These are phyloP conservation scores for Moricandia moricandioides DNA, from an alignment of 345 rosid species.

Conservation along the genomic window DNA sequence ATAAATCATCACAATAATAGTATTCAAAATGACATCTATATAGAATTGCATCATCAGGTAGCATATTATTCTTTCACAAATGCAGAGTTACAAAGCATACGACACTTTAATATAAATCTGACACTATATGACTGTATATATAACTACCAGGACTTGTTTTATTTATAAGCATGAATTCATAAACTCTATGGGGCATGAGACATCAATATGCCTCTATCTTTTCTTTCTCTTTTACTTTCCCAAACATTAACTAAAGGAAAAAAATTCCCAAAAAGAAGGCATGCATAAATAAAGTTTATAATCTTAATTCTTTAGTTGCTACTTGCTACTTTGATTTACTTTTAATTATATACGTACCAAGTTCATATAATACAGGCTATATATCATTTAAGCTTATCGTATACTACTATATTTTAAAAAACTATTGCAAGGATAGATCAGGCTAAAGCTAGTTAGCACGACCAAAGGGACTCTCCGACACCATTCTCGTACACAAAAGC, in stretches of 20 bases:
- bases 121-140: no score
- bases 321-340: neutral
- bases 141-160: no score
- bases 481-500: constrained; percentile 22
- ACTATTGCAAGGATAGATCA: constrained; percentile 2
- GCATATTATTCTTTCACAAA: no score
- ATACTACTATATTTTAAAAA: neutral
- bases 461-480: constrained; percentile 32
- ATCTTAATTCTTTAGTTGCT: constrained; percentile 7
- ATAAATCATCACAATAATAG: neutral
- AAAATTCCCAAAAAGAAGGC: neutral
- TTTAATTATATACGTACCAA: neutral
- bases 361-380: neutral
- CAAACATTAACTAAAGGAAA: neutral
- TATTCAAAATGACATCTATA: neutral
- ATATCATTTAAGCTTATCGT: neutral
- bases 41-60: no score
- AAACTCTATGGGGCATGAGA: neutral
- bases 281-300: neutral
- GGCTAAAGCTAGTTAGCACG: constrained; percentile 24
- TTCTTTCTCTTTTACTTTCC: neutral
- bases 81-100: no score
- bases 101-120: no score
- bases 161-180: no score
- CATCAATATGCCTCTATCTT: neutral